Conservation (phyloP, 768 basidiomycete genomes). For the Naganishia kalamii region DNA sequence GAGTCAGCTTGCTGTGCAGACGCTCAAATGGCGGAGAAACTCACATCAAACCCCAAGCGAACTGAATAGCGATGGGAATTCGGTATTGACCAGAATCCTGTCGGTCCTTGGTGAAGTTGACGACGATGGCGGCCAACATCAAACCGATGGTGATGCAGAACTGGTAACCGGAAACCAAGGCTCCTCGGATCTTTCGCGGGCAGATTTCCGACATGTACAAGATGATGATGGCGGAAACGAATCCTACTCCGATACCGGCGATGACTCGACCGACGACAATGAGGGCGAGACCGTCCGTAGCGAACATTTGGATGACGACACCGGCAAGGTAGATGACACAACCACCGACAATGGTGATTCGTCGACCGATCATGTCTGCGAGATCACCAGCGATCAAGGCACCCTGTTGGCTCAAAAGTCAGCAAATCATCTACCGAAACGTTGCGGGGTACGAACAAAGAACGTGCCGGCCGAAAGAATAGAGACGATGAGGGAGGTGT, state of each 20-base stretch:
- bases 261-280: constrained; percentile 45
- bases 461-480: constrained; percentile 49
- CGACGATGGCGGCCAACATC: constrained; percentile 45
- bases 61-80: constrained; percentile 39
- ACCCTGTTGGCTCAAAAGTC: constrained; percentile 16
- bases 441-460: constrained; percentile 27
- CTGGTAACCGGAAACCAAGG: constrained; percentile 48
- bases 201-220: constrained; percentile 47
- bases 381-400: constrained; percentile 49
- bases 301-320: constrained; percentile 41
- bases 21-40: not conserved
- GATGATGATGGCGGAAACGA: constrained; percentile 45
- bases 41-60: constrained; percentile 27
- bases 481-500: constrained; percentile 47
- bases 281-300: constrained; percentile 32
- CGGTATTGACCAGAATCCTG: constrained; percentile 41
- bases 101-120: constrained; percentile 45
- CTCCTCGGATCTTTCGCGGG: constrained; percentile 46
- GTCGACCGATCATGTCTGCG: constrained; percentile 47
- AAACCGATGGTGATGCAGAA: constrained; percentile 47
- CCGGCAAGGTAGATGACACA: constrained; percentile 41
- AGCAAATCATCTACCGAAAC: constrained; percentile 3
- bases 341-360: constrained; percentile 39
- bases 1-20: constrained; percentile 1
- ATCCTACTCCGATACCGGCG: constrained; percentile 37